Evolutionary conservation across 768 basidiomycete genomes (phyloP).

Genomic region (Boletus vinaceobasis): DNA sequence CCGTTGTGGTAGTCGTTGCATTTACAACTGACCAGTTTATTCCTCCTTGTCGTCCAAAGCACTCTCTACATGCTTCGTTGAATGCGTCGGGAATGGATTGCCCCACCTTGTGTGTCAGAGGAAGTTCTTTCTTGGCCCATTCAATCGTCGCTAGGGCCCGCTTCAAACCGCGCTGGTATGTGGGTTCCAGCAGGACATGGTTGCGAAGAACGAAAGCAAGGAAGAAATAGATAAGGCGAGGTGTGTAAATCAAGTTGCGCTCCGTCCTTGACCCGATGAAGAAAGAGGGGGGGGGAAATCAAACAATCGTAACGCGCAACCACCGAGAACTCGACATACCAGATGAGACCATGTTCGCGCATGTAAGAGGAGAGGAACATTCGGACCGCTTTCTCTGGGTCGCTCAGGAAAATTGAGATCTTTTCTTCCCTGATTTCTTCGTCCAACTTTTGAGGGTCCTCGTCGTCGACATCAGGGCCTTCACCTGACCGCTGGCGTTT

Average conservation of each 20-base stretch:
- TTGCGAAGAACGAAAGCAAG: conserved; percentile 58
- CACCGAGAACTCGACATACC: conserved; percentile 39
- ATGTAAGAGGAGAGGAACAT: conserved; percentile 72
- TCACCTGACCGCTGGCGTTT: conserved; percentile 28
- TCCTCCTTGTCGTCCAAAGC: conserved; percentile 48
- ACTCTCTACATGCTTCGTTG: conserved; percentile 44
- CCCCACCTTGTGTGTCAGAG: conserved; percentile 39
- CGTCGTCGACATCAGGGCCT: conserved; percentile 9
- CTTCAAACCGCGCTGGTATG: conserved; percentile 44
- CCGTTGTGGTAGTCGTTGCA: conserved; percentile 1
- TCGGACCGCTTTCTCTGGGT: conserved; percentile 55
- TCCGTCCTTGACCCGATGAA: conserved; percentile 36
- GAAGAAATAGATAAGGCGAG: conserved; percentile 58
- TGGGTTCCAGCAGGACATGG: conserved; percentile 47
- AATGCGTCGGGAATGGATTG: conserved; percentile 43
- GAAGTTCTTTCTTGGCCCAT: conserved; percentile 41
- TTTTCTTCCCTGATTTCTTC: conserved; percentile 41
- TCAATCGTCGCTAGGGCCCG: conserved; percentile 44
- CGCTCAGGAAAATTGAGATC: conserved; percentile 51
- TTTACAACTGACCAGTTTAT: conserved; percentile 31
- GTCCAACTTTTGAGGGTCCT: conserved; percentile 32
- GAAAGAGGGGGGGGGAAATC: neutral
- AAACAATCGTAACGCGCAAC: neutral
- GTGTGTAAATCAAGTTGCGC: conserved; percentile 46
- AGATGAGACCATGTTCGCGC: conserved; percentile 64